Conservation (phyloP, 139 green algal genomes). For the Dunaliella primolecta region DNA sequence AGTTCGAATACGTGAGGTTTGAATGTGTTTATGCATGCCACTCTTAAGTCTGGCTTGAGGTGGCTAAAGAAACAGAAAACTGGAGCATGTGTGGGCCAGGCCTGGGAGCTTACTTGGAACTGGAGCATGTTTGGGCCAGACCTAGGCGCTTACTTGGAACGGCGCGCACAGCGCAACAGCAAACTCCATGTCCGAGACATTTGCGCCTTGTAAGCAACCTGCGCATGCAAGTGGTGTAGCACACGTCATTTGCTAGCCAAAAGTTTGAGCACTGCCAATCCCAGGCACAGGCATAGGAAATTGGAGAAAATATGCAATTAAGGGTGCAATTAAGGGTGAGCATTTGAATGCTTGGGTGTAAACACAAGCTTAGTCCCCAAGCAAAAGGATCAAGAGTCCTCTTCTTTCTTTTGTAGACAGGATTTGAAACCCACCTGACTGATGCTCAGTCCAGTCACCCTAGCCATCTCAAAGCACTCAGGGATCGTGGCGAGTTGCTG, state of each 20-base stretch:
- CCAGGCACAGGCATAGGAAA: background rate
- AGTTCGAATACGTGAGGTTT: too few species aligned
- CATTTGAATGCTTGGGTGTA: background rate
- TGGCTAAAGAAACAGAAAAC: too few species aligned
- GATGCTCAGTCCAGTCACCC: conserved; percentile 76
- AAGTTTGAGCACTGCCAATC: background rate
- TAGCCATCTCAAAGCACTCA: conserved; percentile 75
- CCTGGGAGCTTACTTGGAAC: too few species aligned
- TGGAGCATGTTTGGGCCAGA: too few species aligned
- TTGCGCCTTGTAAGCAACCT: conserved; percentile 76
- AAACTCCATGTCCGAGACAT: conserved; percentile 72
- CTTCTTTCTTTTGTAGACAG: background rate
- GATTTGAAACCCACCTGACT: conserved; percentile 38
- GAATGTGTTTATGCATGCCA: too few species aligned
- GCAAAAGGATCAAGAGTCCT: too few species aligned
- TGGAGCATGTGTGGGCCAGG: too few species aligned
- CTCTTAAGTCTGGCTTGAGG: too few species aligned
- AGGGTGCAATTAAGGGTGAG: background rate
- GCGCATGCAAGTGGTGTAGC: background rate
- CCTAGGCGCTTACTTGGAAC: conserved; percentile 29
- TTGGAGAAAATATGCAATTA: background rate
- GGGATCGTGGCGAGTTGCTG: conserved; percentile 62
- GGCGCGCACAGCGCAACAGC: conserved; percentile 60
- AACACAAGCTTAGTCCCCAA: too few species aligned
- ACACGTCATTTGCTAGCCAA: background rate